Conservation (phyloP, 2,329 filamentous ascomycete species). For the Claviceps monticola region DNA sequence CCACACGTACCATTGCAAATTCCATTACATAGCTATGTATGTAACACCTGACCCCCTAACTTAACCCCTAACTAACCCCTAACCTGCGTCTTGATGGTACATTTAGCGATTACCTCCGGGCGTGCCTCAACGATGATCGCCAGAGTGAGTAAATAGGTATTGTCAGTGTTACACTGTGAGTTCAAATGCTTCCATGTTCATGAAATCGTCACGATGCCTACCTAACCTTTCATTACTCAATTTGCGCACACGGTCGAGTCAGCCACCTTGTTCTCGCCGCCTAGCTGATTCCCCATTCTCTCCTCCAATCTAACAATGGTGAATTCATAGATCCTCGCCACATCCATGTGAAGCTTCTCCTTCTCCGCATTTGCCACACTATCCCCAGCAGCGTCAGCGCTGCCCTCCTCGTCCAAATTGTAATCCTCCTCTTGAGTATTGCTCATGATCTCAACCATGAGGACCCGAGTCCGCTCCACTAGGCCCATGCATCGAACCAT, state of each 20-base stretch:
- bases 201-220: not conserved
- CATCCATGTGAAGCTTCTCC: conserved; percentile 49
- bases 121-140: no score
- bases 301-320: conserved; percentile 65
- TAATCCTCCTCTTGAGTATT: conserved; percentile 22
- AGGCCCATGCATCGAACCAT: conserved; percentile 78
- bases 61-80: no score
- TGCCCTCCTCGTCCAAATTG: not conserved
- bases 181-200: not conserved
- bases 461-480: conserved; percentile 59
- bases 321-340: conserved; percentile 64
- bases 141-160: no score
- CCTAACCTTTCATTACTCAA: not conserved
- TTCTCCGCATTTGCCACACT: conserved; percentile 31
- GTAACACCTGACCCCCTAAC: no score
- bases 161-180: not conserved
- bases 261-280: conserved; percentile 7
- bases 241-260: conserved; percentile 1
- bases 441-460: no score
- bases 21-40: no score
- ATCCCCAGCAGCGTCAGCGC: conserved; percentile 4
- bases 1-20: no score
- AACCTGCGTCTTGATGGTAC: no score
- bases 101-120: no score
- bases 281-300: conserved; percentile 36